A percentile compares a stretch with the other conserved stretches of the same genome.
These are phyloP conservation scores for Curvularia eragrostidis DNA, from an alignment of 2,329 filamentous ascomycete species.

Conservation along the genomic window DNA sequence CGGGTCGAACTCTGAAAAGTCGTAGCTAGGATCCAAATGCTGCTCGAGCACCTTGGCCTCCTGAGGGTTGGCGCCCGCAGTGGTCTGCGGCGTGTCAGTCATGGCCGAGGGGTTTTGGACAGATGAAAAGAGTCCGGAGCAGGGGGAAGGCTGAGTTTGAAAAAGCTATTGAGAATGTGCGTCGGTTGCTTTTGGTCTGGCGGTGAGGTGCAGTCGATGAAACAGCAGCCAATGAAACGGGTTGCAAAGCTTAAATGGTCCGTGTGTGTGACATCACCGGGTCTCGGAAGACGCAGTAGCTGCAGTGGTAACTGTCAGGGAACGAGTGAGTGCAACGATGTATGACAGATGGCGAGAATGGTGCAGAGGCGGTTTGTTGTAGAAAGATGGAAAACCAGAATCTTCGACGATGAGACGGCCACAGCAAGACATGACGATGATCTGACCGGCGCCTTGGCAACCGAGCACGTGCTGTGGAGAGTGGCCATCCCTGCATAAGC, in stretches of 20 bases:
- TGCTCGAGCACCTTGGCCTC: constrained; percentile 50
- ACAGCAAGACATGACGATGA: constrained; percentile 24
- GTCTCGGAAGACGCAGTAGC: constrained; percentile 6
- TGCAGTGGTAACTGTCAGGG: constrained; percentile 10
- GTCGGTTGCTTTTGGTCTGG: constrained; percentile 18
- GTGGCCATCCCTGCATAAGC: constrained; percentile 18
- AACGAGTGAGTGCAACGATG: neutral
- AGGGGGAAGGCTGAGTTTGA: neutral
- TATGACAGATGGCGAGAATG: neutral
- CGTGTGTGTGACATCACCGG: constrained; percentile 42
- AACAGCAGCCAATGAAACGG: constrained; percentile 32
- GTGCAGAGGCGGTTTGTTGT: neutral
- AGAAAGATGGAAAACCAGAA: constrained; percentile 10
- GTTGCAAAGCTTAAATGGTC: constrained; percentile 36
- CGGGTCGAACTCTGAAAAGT: constrained; percentile 54
- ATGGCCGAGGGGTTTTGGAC: constrained; percentile 21
- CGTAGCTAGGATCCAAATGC: constrained; percentile 50
- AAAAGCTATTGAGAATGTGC: constrained; percentile 5
- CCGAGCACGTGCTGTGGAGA: constrained; percentile 19
- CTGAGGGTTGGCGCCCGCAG: constrained; percentile 36
- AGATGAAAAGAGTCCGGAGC: constrained; percentile 2
- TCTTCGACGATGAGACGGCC: constrained; percentile 11
- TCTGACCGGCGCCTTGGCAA: constrained; percentile 17
- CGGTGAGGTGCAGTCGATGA: constrained; percentile 26
- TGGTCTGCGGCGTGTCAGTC: constrained; percentile 39